These are phyloP conservation scores for Verticillium tricorpus DNA, from an alignment of 2,329 filamentous ascomycete genomes.

Conservation along the genomic window DNA sequence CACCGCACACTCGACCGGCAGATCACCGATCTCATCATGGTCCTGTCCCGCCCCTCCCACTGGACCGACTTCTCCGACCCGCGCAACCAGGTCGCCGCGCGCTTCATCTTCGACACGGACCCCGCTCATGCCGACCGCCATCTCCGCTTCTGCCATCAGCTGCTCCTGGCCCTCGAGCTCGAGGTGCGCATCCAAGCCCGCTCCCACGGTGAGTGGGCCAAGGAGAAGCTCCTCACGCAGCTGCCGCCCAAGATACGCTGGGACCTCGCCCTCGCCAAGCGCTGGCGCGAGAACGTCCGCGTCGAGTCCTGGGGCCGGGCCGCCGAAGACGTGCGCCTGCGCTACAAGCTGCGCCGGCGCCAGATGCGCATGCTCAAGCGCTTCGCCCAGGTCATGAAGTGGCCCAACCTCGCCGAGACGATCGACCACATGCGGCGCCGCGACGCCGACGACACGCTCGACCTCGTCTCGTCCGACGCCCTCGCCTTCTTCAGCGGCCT, in stretches of 20 bases:
- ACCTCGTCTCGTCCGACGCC: constrained; percentile 62
- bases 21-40: constrained; percentile 67
- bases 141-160: constrained; percentile 68
- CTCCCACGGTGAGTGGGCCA: constrained; percentile 57
- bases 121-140: constrained; percentile 53
- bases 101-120: constrained; percentile 62
- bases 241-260: constrained; percentile 68
- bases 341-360: constrained; percentile 59
- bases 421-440: constrained; percentile 57
- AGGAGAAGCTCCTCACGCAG: constrained; percentile 58
- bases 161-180: constrained; percentile 69
- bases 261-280: constrained; percentile 67
- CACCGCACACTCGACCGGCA: constrained; percentile 65
- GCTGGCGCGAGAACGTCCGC: constrained; percentile 67
- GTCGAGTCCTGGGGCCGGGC: constrained; percentile 56
- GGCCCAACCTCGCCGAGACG: constrained; percentile 67
- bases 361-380: constrained; percentile 65
- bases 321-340: constrained; percentile 54
- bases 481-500: constrained; percentile 76
- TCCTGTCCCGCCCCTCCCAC: constrained; percentile 56
- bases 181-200: constrained; percentile 64
- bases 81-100: constrained; percentile 68
- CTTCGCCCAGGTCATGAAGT: constrained; percentile 70
- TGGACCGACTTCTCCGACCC: constrained; percentile 71
- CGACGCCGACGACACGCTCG: constrained; percentile 52